Conservation (phyloP, 306 rosid genomes). For the Cyclanthera cordifolia region DNA sequence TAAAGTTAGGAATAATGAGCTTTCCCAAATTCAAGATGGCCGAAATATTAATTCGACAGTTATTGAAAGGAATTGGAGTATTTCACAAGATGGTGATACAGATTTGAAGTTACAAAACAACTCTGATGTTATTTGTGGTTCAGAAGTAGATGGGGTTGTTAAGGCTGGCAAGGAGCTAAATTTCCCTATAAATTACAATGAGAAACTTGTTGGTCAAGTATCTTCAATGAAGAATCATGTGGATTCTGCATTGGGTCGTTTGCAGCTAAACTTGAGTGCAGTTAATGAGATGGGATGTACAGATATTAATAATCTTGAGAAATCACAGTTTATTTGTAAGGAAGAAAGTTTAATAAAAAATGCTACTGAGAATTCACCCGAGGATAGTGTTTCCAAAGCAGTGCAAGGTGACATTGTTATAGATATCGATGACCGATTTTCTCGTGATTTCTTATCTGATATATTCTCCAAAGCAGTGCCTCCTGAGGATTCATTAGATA, state of each 20-base stretch:
- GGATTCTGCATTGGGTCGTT: slow-evolving; percentile 27
- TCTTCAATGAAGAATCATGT: slow-evolving; percentile 31
- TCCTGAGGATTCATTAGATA: slow-evolving; percentile 41
- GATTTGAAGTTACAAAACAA: slow-evolving; percentile 28
- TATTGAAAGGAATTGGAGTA: slow-evolving; percentile 32
- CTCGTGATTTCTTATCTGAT: slow-evolving; percentile 73
- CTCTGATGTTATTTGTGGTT: slow-evolving; percentile 25
- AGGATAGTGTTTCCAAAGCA: slow-evolving; percentile 27
- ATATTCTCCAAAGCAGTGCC: slow-evolving; percentile 76
- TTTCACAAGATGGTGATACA: slow-evolving; percentile 29
- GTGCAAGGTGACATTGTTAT: slow-evolving; percentile 66
- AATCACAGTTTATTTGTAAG: slow-evolving; percentile 22
- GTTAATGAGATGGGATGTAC: slow-evolving; percentile 22
- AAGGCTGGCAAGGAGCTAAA: slow-evolving; percentile 26
- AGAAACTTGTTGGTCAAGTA: slow-evolving; percentile 22
- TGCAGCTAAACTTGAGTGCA: slow-evolving; percentile 30
- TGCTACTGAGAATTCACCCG: slow-evolving; percentile 30
- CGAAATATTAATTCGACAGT: slow-evolving; percentile 42
- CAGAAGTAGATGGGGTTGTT: slow-evolving; percentile 28
- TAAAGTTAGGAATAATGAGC: slow-evolving; percentile 36
- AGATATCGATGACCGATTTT: slow-evolving; percentile 76
- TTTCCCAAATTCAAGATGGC: slow-evolving; percentile 30
- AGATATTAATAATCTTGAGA: slow-evolving; percentile 20
- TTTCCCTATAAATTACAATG: slow-evolving; percentile 20
- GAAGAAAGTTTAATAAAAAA: slow-evolving; percentile 25